These are phyloP conservation scores for Eucalyptus urophylla DNA, from an alignment of 345 rosid species.

Conservation along the genomic window DNA sequence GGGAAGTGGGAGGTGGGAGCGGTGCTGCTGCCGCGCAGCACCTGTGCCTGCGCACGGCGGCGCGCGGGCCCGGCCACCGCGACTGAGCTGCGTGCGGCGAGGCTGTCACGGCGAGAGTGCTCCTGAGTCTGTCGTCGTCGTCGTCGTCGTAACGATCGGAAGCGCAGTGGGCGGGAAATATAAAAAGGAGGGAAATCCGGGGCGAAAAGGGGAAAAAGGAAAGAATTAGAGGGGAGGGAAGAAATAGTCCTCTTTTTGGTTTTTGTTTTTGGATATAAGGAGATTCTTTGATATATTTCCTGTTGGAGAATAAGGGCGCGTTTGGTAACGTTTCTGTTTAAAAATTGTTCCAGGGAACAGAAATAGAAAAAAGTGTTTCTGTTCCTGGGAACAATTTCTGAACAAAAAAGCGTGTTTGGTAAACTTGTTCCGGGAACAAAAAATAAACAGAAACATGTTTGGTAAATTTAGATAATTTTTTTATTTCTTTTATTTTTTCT, in stretches of 20 bases:
- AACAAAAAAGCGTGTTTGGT: too few relatives aligned
- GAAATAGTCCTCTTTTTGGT: background rate
- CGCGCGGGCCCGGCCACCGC: too few relatives aligned
- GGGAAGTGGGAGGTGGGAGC: slow-evolving; percentile 55
- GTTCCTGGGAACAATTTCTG: too few relatives aligned
- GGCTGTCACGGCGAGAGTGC: slow-evolving; percentile 35
- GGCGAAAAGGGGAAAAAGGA: background rate
- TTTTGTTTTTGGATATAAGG: background rate
- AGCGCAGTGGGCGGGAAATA: background rate
- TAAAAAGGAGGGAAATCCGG: background rate
- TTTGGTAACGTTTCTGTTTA: too few relatives aligned
- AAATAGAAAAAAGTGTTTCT: too few relatives aligned
- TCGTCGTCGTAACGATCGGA: background rate
- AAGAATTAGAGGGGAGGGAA: background rate
- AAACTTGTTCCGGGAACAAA: too few relatives aligned
- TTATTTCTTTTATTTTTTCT: too few relatives aligned
- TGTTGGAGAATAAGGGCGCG: background rate
- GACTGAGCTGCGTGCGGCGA: background rate
- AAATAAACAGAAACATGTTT: too few relatives aligned
- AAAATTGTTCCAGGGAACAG: too few relatives aligned
- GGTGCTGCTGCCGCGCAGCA: slow-evolving; percentile 81
- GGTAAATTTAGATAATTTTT: too few relatives aligned
- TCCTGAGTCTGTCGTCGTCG: slow-evolving; percentile 32
- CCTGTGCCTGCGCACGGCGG: slow-evolving; percentile 39
- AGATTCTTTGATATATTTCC: background rate